A percentile compares a stretch with the other conserved stretches of the same genome.
These are phyloP conservation scores for Nepenthes mirabilis DNA, from an alignment of 148 eudicot genomes.

Conservation along the genomic window DNA sequence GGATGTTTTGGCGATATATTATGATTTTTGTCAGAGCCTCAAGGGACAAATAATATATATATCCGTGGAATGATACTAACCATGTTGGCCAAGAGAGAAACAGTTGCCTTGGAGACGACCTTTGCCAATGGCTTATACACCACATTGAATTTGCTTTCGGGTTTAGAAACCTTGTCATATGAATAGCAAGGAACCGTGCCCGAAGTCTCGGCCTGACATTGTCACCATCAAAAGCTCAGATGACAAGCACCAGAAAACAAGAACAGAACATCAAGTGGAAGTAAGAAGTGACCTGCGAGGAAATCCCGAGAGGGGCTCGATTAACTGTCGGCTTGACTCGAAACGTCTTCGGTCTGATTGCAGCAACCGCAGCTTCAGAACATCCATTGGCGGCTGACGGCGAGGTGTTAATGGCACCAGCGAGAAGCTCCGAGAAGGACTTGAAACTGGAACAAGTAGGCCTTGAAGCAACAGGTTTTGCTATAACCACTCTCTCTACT, in stretches of 20 bases:
- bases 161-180: slow-evolving; percentile 15
- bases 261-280: not conserved
- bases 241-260: not conserved
- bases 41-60: not conserved
- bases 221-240: not conserved
- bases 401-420: slow-evolving; percentile 38
- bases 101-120: slow-evolving; percentile 47
- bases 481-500: slow-evolving; percentile 37
- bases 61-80: slow-evolving; percentile 26
- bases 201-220: slow-evolving; percentile 36
- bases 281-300: slow-evolving; percentile 19
- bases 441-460: slow-evolving; percentile 42
- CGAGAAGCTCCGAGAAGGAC: slow-evolving; percentile 57
- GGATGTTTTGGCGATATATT: no score
- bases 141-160: slow-evolving; percentile 26
- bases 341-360: slow-evolving; percentile 65
- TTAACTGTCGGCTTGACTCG: slow-evolving; percentile 39
- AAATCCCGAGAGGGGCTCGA: slow-evolving; percentile 7
- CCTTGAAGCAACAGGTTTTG: slow-evolving; percentile 82
- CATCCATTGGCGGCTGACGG: slow-evolving; percentile 18
- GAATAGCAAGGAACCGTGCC: slow-evolving; percentile 18
- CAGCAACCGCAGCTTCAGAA: slow-evolving; percentile 29
- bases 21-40: no score
- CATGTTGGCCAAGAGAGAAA: slow-evolving; percentile 55
- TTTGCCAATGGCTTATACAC: slow-evolving; percentile 78